Base-by-base conservation (phyloP, 352 stramenopile species). In the Pythium oligandrum region DNA sequence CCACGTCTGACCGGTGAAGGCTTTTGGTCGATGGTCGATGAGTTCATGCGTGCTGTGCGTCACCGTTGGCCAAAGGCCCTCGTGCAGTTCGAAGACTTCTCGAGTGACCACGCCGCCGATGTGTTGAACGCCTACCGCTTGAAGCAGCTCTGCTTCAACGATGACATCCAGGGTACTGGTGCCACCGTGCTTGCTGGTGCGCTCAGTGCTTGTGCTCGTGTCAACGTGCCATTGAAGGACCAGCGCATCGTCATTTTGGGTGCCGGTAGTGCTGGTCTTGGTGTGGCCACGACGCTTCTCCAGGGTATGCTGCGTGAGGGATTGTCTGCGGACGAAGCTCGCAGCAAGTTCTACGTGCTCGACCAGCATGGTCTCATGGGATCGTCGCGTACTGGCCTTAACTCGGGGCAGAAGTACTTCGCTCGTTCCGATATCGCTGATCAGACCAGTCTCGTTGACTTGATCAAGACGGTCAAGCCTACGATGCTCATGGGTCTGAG, bases 91-190 rank as follows among this genome's bases (percentile, higher is more conserved):
- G 96, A 98, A 66, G 96, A 99, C 75, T 98, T 99, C 59, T 90
- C 83, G 7, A 96, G 81, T 49, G 79, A 90, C 55, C 75, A 93
- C 58, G 88, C 88, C n/a, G 78, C 85, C 3, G 79, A 91, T 38
- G 76, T 99, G 32, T 64, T 99, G 37, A 94, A 98, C 51, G 93
- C 93, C 12, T 98, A 99, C 70, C 82, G 93, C n/a, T 53, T 98
- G 26, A 86, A 96, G 56, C 83, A 97, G 57, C 68, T 98, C 34
- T 98, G 91, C 64, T 98, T 98, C 66, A 98, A 98, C 68, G 96
- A 99, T 76, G 96, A 99, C 67, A 98, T 99, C 63, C 96, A 99
- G 64, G 96, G 96, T 33, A 99, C 96, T 5, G 96, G 93, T 47
- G 93, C 95, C 8, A 98, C 95, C 0, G 88, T 97, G 52, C 61